Base-by-base conservation (phyloP, 2,329 filamentous ascomycete genomes). In the Beauveria australis region DNA sequence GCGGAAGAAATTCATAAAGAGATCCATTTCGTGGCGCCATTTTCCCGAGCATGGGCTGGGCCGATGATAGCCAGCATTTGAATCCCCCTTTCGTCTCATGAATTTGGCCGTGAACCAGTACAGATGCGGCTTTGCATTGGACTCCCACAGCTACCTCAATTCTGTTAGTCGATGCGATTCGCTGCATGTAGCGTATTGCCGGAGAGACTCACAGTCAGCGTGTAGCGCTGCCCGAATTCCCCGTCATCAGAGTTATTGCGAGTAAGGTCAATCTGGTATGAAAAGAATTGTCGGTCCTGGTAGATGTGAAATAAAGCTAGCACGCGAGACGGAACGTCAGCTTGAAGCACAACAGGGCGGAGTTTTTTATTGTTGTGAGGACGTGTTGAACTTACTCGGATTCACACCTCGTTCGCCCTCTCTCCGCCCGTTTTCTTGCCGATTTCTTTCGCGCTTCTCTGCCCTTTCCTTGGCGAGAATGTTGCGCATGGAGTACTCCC, bases 121-220 rank as follows among this genome's bases (percentile, higher is more conserved):
- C 0, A 82, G 79, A 62, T 75, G 76, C 0, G 87, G 87, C 16
- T 74, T 72, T 12, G 79, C 74, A 62, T 83, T 78, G 5, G 86
- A 88, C 70, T 91, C 84, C 74, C 85, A 89, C 55, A 92, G 77
- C 87, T 91, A 64, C n/a, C 12, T 16, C 47, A 47, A 30, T 8
- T 3, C 49, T 24, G 6, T 40, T 48, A n/a, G 26, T 28, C 19
- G 56, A 10, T 37, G 26, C 6, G 2, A 22, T 14, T 9, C 8
- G n/a, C 5, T 9, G 3, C 10, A 19, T 3, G 18, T 9, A 37
- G 5, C 26, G 28, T 10, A 40, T 53, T 16, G 7, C 18, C 9
- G 26, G 9, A 19, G 26, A 6, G 5, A 73, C 82, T 73, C 74
- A 89, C 87, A 62, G 78, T 81, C 2, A 89, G 71, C 0, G 77